A percentile compares a stretch with the other conserved stretches of the same genome.
Evolutionary conservation across 1,284 basidiomycete genomes (phyloP).

Genomic region (Heterobasidion irregulare): DNA sequence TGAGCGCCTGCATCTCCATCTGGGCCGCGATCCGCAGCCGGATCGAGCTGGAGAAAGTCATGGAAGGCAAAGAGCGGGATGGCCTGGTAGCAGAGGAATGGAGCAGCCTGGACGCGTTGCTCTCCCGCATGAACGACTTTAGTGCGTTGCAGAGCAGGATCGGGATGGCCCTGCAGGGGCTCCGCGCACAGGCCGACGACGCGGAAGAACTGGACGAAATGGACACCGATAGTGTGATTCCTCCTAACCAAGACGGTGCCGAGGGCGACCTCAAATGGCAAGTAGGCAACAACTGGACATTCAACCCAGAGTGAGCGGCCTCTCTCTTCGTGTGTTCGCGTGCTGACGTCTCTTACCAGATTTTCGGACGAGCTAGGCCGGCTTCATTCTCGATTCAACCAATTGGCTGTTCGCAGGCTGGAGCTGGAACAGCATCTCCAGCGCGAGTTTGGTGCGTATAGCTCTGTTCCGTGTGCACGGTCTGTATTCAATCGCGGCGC

Average conservation of each 20-base stretch:
- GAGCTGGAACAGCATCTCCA: conserved; percentile 50
- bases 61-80: conserved; percentile 35
- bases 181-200: conserved; percentile 3
- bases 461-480: conserved; percentile 1
- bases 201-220: conserved; percentile 2
- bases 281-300: conserved; percentile 39
- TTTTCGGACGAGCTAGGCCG: conserved; percentile 53
- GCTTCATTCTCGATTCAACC: conserved; percentile 44
- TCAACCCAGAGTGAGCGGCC: conserved; percentile 62
- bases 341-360: conserved; percentile 27
- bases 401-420: conserved; percentile 37
- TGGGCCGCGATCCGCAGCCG: conserved; percentile 47
- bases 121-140: conserved; percentile 51
- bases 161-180: conserved; percentile 40
- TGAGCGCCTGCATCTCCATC: conserved; percentile 50
- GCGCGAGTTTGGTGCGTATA: conserved; percentile 41
- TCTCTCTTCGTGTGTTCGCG: neutral
- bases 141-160: conserved; percentile 52
- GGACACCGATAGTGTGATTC: conserved; percentile 5
- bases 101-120: conserved; percentile 44
- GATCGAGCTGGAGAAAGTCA: conserved; percentile 44
- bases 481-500: neutral
- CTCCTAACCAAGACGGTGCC: neutral
- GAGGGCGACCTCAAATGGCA: conserved; percentile 8
- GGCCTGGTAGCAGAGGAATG: conserved; percentile 34